These are phyloP conservation scores for Apiosordaria backusii DNA, from an alignment of 495 filamentous ascomycete species.

Conservation along the genomic window DNA sequence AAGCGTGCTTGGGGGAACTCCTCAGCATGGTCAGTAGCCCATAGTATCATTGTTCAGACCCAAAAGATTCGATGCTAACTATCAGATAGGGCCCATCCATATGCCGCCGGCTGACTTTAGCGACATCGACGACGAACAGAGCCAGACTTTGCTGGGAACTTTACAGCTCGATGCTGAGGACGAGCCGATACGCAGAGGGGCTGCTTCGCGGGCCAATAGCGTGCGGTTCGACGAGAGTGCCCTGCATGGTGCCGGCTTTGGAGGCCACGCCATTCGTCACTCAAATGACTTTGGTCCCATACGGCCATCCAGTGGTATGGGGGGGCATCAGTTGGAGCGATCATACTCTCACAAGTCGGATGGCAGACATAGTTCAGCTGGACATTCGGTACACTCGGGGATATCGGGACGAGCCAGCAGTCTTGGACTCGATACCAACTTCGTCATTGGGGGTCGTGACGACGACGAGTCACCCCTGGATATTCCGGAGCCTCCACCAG, in stretches of 20 bases:
- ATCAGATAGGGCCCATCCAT: slow-evolving; percentile 61
- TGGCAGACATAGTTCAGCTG: slow-evolving; percentile 88
- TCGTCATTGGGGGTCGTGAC: slow-evolving; percentile 57
- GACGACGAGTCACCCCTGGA: slow-evolving; percentile 62
- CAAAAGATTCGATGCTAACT: slow-evolving; percentile 25
- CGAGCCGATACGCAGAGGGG: slow-evolving; percentile 77
- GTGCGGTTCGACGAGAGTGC: slow-evolving; percentile 99
- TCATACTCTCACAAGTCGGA: slow-evolving; percentile 93
- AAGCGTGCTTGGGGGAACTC: slow-evolving; percentile 67
- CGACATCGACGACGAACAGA: slow-evolving; percentile 79
- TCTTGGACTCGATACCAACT: slow-evolving; percentile 71
- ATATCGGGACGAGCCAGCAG: slow-evolving; percentile 79
- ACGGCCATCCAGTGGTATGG: slow-evolving; percentile 75
- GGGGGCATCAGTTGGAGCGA: slow-evolving; percentile 74
- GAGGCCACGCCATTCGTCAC: slow-evolving; percentile 71
- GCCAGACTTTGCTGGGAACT: slow-evolving; percentile 64
- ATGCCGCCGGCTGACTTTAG: slow-evolving; percentile 62
- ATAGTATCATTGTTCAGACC: not conserved
- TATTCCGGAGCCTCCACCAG: slow-evolving; percentile 70
- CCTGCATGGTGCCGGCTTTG: slow-evolving; percentile 79
- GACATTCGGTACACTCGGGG: slow-evolving; percentile 61
- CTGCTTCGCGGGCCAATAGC: slow-evolving; percentile 88
- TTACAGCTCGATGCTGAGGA: slow-evolving; percentile 77
- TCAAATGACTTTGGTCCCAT: slow-evolving; percentile 75
- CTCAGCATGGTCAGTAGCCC: slow-evolving; percentile 67